Conservation (phyloP, 805 yeast species). For the Saccharomycopsis babjevae region DNA sequence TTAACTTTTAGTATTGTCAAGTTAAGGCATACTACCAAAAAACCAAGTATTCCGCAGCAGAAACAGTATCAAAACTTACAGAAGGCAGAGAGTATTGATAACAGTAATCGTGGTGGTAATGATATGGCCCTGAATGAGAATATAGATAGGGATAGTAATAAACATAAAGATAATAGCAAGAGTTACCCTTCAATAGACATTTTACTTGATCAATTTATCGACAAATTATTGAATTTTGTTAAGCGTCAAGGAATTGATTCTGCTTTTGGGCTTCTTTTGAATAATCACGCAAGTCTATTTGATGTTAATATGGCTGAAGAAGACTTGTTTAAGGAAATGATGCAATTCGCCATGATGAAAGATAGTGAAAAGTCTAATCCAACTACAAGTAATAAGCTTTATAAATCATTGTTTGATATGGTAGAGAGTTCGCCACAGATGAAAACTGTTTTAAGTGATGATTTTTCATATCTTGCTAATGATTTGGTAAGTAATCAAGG, state of each 20-base stretch:
- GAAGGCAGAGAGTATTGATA: neutral
- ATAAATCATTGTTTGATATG: neutral
- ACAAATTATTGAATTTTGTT: neutral
- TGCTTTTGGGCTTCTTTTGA: neutral
- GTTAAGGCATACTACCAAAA: neutral
- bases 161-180: neutral
- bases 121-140: neutral
- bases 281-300: neutral
- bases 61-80: neutral
- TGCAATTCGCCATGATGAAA: slow-evolving; percentile 2
- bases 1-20: neutral
- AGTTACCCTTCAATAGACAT: neutral
- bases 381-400: neutral
- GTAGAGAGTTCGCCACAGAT: neutral
- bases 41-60: neutral
- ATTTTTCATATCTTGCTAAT: slow-evolving; percentile 44
- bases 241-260: neutral
- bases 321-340: neutral
- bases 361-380: slow-evolving; percentile 1
- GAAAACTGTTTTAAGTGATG: neutral
- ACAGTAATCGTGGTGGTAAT: neutral
- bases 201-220: neutral
- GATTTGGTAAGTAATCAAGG: slow-evolving; percentile 60
- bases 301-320: neutral
- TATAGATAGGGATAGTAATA: neutral